Percentiles rank a stretch among this genome's conserved stretches.
Conservation (phyloP, 805 yeast genomes). For the Kuraishia hungarica region DNA sequence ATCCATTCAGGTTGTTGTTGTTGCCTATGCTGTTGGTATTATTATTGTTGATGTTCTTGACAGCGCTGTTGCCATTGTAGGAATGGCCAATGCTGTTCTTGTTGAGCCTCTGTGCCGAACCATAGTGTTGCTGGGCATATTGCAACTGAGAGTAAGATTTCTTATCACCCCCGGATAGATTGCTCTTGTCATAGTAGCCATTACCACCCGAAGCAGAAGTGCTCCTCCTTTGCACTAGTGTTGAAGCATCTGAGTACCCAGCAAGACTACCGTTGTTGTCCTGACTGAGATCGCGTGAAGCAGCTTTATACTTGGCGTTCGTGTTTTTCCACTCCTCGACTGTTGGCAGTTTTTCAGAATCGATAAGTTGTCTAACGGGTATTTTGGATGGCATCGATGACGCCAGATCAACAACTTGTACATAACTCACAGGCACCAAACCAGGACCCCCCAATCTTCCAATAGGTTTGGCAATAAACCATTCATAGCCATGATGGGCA, state of each 20-base stretch:
- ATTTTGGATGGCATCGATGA: constrained; percentile 52
- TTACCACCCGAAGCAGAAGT: background rate
- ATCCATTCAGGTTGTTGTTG: constrained; percentile 4
- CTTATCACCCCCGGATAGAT: too few species aligned
- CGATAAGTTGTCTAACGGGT: constrained; percentile 39
- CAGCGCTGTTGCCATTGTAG: constrained; percentile 4
- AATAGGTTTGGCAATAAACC: constrained; percentile 97
- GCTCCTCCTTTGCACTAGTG: background rate
- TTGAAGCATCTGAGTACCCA: background rate
- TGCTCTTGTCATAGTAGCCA: background rate
- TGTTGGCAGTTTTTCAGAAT: constrained; percentile 68
- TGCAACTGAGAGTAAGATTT: background rate
- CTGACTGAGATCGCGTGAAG: constrained; percentile 33
- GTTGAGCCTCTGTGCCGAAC: background rate
- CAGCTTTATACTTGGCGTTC: constrained; percentile 88
- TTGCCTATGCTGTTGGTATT: constrained; percentile 7
- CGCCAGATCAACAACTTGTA: constrained; percentile 73
- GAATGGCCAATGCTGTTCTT: background rate
- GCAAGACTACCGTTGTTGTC: background rate
- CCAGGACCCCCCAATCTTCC: constrained; percentile 97
- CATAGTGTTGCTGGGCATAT: background rate
- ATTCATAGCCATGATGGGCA: constrained; percentile 93
- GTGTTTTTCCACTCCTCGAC: constrained; percentile 93
- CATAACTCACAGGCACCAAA: constrained; percentile 84
- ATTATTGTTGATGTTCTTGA: constrained; percentile 2